Evolutionary conservation across 2,329 filamentous ascomycete species (phyloP).

Genomic region (Didymosphaeria variabile): DNA sequence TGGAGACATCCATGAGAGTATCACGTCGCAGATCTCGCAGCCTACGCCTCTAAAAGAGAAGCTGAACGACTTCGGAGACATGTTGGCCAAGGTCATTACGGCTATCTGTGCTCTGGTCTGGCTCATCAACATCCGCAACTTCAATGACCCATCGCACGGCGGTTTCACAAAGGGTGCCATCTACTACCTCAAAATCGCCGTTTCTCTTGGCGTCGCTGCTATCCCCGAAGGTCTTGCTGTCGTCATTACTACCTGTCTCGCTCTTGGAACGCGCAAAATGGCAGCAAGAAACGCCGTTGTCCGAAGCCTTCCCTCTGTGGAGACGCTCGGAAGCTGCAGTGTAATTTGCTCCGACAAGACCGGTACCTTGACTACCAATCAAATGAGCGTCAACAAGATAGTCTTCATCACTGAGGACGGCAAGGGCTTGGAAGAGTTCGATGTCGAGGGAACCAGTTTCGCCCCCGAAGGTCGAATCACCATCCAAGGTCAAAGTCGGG

Average conservation of each 20-base stretch:
- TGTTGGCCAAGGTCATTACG: constrained; percentile 96
- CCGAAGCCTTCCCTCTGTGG: constrained; percentile 92
- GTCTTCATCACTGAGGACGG: constrained; percentile 82
- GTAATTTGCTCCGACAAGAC: constrained; percentile 99
- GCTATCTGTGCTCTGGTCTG: constrained; percentile 96
- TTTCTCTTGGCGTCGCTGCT: constrained; percentile 95
- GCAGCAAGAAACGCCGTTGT: constrained; percentile 98
- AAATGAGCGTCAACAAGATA: constrained; percentile 97
- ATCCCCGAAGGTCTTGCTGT: constrained; percentile 98
- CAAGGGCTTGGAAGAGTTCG: constrained; percentile 80
- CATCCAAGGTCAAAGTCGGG: constrained; percentile 71
- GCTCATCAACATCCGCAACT: constrained; percentile 98
- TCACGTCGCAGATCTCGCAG: constrained; percentile 96
- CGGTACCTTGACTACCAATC: constrained; percentile 96
- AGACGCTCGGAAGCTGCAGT: constrained; percentile 98
- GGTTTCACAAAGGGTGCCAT: constrained; percentile 97
- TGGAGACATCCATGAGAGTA: constrained; percentile 98
- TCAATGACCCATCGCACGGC: constrained; percentile 92
- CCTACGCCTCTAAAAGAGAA: constrained; percentile 98
- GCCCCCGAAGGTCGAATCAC: constrained; percentile 80
- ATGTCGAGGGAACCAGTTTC: constrained; percentile 93
- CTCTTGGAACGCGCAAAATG: constrained; percentile 97
- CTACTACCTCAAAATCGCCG: constrained; percentile 99
- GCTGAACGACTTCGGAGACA: constrained; percentile 96
- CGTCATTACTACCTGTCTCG: constrained; percentile 98